Evolutionary conservation across 208 protist species (phyloP), one percentile per base, ranked within the genome.

Genomic region (Trichomonas vaginalis): DNA sequence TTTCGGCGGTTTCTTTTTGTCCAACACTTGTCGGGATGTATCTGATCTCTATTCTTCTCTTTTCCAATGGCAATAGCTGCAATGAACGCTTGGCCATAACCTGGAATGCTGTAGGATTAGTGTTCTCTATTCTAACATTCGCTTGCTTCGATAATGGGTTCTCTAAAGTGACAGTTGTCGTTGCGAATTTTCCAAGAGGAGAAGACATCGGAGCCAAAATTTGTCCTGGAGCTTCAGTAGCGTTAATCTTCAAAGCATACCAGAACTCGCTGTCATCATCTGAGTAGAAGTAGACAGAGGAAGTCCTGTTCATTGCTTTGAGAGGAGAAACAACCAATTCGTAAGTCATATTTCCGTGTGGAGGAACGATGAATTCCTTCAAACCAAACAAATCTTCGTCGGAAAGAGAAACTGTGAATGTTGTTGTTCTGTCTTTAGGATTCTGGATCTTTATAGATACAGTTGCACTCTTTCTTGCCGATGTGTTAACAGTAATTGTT

Each of bases 201-300:
- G 86, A 35, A 48, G 42, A 21, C 12, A 92, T 17, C 6, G 40
- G 45, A 35, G 86, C 86, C 15, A 92, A 51, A 35, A 10, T 51
- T 2, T 92, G 42, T 51, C 27, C 45, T 27, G 86, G 86, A 9
- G 86, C n/a, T 51, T 92, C 86, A 0, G 40, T 39, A 39, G 45
- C 45, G 0, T 46, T 45, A n/a, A 92, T 92, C 46, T 92, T 51
- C 8, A 92, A 48, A 39, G 1, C 17, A 39, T 92, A 92, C 86
- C 86, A 92, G 39, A 92, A 92, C n/a, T 92, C 86, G n/a, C 86
- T 42, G n/a, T 51, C 86, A 92, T 92, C 86, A 32, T 92, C 86
- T 17, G 40, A 48, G 37, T 92, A 92, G 45, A 92, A 92, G n/a
- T 92, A 92, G 4, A 92, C n/a, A n/a, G 45, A 8, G 6, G 86